Evolutionary conservation across 306 rosid genomes (phyloP).

Genomic region (Coriaria nepalensis): DNA sequence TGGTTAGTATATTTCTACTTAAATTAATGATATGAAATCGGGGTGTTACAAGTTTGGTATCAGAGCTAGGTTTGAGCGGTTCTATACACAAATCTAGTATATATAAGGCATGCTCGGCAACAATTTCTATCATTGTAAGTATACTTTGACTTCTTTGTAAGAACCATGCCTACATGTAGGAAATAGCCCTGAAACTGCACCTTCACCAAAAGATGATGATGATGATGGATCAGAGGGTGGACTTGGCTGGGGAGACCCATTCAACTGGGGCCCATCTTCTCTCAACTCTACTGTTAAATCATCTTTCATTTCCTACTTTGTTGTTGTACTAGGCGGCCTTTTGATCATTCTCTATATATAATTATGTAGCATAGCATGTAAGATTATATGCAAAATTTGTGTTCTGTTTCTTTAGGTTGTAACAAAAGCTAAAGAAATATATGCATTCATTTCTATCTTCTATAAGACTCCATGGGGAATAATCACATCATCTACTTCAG

Average conservation of each 20-base stretch:
- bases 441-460: constrained; percentile 12
- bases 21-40: no score
- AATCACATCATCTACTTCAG: neutral
- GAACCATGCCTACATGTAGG: no score
- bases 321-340: constrained; percentile 4
- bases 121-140: no score
- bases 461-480: neutral
- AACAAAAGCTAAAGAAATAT: constrained; percentile 6
- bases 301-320: constrained; percentile 5
- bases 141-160: no score
- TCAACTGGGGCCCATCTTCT: constrained; percentile 17
- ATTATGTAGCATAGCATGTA: neutral
- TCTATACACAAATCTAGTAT: no score
- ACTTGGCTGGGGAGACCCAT: neutral
- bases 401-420: neutral
- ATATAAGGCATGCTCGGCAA: no score
- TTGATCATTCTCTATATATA: constrained; percentile 6
- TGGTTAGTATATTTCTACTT: no score
- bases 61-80: no score
- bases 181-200: neutral
- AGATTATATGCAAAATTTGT: neutral
- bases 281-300: constrained; percentile 10
- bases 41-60: no score
- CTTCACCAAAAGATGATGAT: constrained; percentile 4
- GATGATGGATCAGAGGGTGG: neutral